Evolutionary conservation across 2,329 filamentous ascomycete species (phyloP).

Genomic region (Capronia americana): DNA sequence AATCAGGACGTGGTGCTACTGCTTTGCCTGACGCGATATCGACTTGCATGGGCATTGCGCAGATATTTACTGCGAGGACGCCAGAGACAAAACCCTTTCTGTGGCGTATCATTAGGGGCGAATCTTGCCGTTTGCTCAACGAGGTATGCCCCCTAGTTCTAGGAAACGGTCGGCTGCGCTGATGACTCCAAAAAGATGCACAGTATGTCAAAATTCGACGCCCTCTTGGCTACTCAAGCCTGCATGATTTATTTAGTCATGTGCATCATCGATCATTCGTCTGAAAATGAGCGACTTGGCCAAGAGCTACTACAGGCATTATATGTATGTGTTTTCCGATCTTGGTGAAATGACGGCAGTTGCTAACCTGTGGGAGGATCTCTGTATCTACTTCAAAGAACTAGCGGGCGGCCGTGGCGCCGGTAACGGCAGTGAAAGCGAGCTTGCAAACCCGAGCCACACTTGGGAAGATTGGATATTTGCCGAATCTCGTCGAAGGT

Average conservation of each 20-base stretch:
- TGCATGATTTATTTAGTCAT: constrained; percentile 37
- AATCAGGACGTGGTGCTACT: neutral
- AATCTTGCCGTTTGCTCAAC: neutral
- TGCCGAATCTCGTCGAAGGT: constrained; percentile 38
- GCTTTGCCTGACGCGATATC: constrained; percentile 32
- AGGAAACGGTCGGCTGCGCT: neutral
- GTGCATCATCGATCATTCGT: constrained; percentile 29
- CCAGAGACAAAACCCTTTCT: constrained; percentile 34
- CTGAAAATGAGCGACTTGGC: constrained; percentile 13
- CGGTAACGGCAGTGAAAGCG: constrained; percentile 10
- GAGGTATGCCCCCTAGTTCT: neutral
- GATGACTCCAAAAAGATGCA: neutral
- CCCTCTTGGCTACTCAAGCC: constrained; percentile 33
- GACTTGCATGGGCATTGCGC: constrained; percentile 40
- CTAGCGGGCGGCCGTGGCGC: constrained; percentile 1
- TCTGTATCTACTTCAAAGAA: neutral
- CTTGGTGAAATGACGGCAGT: neutral
- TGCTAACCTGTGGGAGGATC: neutral
- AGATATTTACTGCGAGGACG: constrained; percentile 37
- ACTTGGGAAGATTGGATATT: constrained; percentile 40
- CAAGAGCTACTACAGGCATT: constrained; percentile 19
- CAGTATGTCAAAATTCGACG: constrained; percentile 17
- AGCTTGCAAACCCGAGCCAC: constrained; percentile 20
- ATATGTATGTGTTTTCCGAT: neutral
- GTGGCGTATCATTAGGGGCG: constrained; percentile 8